These are phyloP conservation scores for Diaporthe australafricana DNA, from an alignment of 2,329 filamentous ascomycete species.

Conservation along the genomic window DNA sequence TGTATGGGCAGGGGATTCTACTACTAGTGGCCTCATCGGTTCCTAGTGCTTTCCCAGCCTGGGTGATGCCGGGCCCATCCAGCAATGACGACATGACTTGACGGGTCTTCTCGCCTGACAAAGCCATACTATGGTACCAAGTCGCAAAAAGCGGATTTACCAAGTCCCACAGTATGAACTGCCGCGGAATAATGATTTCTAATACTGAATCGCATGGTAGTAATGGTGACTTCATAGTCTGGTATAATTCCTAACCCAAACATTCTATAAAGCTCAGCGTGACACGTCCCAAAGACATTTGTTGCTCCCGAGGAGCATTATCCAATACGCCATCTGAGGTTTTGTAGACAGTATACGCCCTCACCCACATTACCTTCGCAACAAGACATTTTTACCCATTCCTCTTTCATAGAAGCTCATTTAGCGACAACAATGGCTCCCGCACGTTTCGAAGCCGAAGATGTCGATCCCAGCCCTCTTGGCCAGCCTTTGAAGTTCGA, in stretches of 20 bases:
- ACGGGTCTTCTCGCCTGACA: background rate
- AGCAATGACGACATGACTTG: conserved; percentile 28
- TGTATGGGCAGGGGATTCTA: background rate
- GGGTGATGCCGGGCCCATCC: background rate
- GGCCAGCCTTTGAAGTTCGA: conserved; percentile 59
- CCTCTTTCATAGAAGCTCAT: background rate
- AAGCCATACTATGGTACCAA: background rate
- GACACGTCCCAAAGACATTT: background rate
- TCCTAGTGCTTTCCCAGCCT: background rate
- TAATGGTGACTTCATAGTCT: conserved; percentile 17
- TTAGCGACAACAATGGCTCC: conserved; percentile 26
- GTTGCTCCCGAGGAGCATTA: no score
- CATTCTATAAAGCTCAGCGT: background rate
- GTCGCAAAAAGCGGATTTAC: conserved; percentile 16
- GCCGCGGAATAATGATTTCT: conserved; percentile 12
- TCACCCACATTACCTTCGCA: background rate
- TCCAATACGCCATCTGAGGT: no score
- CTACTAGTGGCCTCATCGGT: background rate
- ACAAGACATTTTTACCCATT: background rate
- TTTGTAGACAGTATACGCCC: background rate
- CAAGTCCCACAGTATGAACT: conserved; percentile 4
- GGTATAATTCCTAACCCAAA: background rate
- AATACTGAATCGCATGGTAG: background rate
- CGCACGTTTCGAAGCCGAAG: conserved; percentile 32
- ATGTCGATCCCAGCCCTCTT: conserved; percentile 49